Base-by-base conservation (phyloP, 768 basidiomycete species). In the Hortiboletus campestris region DNA sequence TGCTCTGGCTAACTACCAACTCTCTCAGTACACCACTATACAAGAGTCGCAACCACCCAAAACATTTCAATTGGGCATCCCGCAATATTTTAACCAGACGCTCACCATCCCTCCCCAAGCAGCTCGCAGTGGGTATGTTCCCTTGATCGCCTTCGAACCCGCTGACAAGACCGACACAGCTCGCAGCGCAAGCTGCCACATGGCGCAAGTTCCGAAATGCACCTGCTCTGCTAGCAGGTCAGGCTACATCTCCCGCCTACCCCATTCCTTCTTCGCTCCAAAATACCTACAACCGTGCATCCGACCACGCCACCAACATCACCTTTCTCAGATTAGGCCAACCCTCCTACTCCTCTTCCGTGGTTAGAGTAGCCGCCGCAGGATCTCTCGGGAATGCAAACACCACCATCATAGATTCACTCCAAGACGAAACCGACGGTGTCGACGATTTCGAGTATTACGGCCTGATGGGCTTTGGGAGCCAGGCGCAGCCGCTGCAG, bases 391-490 rank as follows among this genome's bases (percentile, higher is more conserved):
- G 16, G 6, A 35, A 19, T 6, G 29, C 42, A 22, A 46, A 67
- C 10, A 40, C 22, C 22, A 36, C 57, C 44, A 29, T 49, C 22
- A 31, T 49, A 14, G 46, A 67, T 56, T 62, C 73, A 6, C 71
- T 82, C 44, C 70, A 53, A 12, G 80, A 81, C 62, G 65, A 75
- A 53, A 68, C 76, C 2, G 66, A 70, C 20, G 73, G 71, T 17
- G 54, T 55, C 28, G 58, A 77, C 41, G 80, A 84, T 54, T 56
- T 79, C 29, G 67, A 79, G 51, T 85, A 84, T 63, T 82, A 78
- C 51, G 67, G 69, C 20, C 34, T 40, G 6, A 50, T 85, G 45
- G 35, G 59, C 6, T 74, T 89, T 49, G 88, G 88, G 11, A 83
- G 83, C 17, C 80, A 80, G 1, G 60, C 71, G 1, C 85, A 87